These are phyloP conservation scores for Elsinoe ampelina DNA, from an alignment of 2,329 filamentous ascomycete genomes.

Conservation along the genomic window DNA sequence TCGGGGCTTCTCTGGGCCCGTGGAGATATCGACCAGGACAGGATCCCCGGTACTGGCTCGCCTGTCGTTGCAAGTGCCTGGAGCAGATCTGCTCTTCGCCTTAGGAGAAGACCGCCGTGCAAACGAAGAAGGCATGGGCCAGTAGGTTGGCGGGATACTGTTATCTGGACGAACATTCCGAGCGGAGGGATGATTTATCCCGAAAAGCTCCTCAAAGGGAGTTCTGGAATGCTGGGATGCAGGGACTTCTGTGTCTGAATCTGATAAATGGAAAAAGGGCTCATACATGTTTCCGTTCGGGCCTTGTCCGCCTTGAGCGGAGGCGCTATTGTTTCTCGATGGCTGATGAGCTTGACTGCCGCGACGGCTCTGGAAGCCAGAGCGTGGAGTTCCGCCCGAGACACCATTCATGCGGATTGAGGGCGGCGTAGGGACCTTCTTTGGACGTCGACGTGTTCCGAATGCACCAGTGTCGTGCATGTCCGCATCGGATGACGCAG, in stretches of 20 bases:
- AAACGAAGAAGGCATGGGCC: too few species aligned
- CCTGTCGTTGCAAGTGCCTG: too few species aligned
- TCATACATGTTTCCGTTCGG: constrained; percentile 14
- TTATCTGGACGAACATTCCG: not conserved
- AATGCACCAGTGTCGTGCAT: constrained; percentile 14
- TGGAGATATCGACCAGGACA: too few species aligned
- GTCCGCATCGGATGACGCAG: constrained; percentile 14
- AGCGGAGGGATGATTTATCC: not conserved
- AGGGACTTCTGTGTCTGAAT: not conserved
- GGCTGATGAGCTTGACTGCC: not conserved
- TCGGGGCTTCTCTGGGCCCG: too few species aligned
- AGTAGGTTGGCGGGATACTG: not conserved
- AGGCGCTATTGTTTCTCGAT: constrained; percentile 3
- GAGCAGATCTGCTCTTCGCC: too few species aligned
- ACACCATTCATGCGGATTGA: constrained; percentile 22
- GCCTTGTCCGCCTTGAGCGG: constrained; percentile 12
- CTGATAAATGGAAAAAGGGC: constrained; percentile 10
- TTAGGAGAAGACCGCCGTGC: too few species aligned
- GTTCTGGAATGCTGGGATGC: not conserved
- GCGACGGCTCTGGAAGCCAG: not conserved
- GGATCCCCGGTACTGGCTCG: too few species aligned
- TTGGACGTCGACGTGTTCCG: constrained; percentile 19
- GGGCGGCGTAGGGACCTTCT: constrained; percentile 25
- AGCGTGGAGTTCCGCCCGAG: not conserved
- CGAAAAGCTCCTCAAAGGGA: not conserved